phyloP scores from a whole-genome alignment of 2,329 filamentous ascomycete genomes.

The Ophiostoma fasciatum region DNA sequence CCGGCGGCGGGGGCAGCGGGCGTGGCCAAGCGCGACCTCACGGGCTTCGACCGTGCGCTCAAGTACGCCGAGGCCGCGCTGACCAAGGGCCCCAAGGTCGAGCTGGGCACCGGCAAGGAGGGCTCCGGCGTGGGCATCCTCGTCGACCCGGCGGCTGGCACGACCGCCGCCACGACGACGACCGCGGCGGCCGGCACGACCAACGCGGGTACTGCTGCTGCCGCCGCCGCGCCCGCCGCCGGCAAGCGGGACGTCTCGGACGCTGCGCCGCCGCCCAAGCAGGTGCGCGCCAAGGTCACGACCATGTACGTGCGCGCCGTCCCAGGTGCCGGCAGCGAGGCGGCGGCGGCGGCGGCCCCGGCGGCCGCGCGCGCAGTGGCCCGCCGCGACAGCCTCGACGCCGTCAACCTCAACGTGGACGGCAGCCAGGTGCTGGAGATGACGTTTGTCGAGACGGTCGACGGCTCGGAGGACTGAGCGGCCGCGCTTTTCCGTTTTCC shows the following conservation, averaged over 20 bases:
- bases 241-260: slow-evolving; percentile 12
- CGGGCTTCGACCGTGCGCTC: slow-evolving; percentile 31
- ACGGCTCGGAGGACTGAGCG: slow-evolving; percentile 8
- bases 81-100: slow-evolving; percentile 29
- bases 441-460: slow-evolving; percentile 30
- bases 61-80: slow-evolving; percentile 30
- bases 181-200: too few species aligned
- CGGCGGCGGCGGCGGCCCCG: background rate
- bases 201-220: too few species aligned
- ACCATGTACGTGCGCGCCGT: slow-evolving; percentile 32
- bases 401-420: slow-evolving; percentile 30
- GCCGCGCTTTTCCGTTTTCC: too few species aligned
- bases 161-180: background rate
- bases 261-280: slow-evolving; percentile 13
- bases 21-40: slow-evolving; percentile 28
- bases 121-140: slow-evolving; percentile 25
- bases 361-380: slow-evolving; percentile 3
- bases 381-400: slow-evolving; percentile 21
- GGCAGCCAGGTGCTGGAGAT: slow-evolving; percentile 29
- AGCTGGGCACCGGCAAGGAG: slow-evolving; percentile 29
- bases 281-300: slow-evolving; percentile 27
- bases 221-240: background rate
- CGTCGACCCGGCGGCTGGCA: slow-evolving; percentile 16
- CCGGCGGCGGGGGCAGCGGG: background rate
- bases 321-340: slow-evolving; percentile 1